Percentiles rank a stretch among this genome's conserved stretches.
These are phyloP conservation scores for Trypanosoma avium DNA, from an alignment of 208 protist species.

Conservation along the genomic window DNA sequence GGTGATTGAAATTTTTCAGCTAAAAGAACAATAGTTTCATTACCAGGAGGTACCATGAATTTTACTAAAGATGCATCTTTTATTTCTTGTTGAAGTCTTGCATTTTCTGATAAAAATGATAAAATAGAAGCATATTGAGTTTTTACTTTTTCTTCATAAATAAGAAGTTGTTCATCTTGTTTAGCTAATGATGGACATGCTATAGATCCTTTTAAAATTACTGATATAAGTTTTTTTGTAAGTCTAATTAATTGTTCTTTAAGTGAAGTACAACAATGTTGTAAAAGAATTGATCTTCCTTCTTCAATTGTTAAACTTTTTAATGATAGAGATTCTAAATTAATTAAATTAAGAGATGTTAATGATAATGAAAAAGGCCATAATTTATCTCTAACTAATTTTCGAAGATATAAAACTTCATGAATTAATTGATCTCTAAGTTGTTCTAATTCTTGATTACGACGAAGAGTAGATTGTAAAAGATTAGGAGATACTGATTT, in stretches of 20 bases:
- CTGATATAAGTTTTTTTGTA: slow-evolving; percentile 2
- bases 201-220: slow-evolving; percentile 9
- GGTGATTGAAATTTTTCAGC: slow-evolving; percentile 6
- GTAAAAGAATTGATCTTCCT: slow-evolving; percentile 12
- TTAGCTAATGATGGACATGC: slow-evolving; percentile 9
- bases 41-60: slow-evolving; percentile 1
- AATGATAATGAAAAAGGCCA: too few relatives aligned
- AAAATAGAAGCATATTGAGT: slow-evolving; percentile 39
- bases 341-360: too few relatives aligned
- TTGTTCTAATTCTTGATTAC: slow-evolving; percentile 17
- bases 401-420: slow-evolving; percentile 50
- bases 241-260: background rate
- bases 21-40: background rate
- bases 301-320: slow-evolving; percentile 25
- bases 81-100: slow-evolving; percentile 45
- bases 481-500: slow-evolving; percentile 14
- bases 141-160: slow-evolving; percentile 26
- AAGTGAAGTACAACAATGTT: slow-evolving; percentile 22
- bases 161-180: slow-evolving; percentile 24
- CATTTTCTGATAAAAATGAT: slow-evolving; percentile 51
- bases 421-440: slow-evolving; percentile 33
- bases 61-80: slow-evolving; percentile 27
- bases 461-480: slow-evolving; percentile 24
- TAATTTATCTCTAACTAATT: slow-evolving; percentile 23
- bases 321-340: too few relatives aligned